Conservation (phyloP, 2,329 filamentous ascomycete species). For the Colletotrichum abscissum region DNA sequence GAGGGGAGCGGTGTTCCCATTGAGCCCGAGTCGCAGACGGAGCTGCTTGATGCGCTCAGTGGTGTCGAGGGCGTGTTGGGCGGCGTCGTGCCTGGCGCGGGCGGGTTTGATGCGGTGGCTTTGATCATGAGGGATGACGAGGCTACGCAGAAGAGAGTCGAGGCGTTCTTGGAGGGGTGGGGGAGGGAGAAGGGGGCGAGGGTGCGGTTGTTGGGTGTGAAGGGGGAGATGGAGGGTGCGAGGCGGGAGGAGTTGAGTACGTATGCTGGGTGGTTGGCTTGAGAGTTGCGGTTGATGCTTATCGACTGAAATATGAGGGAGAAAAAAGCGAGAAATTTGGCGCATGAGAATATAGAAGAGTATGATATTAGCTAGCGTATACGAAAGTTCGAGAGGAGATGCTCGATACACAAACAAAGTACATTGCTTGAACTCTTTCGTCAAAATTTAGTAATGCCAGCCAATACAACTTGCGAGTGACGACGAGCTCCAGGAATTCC, state of each 20-base stretch:
- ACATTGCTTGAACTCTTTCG: too few species aligned
- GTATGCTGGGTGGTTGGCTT: constrained; percentile 57
- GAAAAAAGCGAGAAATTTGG: neutral
- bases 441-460: too few species aligned
- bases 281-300: neutral
- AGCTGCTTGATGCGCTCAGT: constrained; percentile 81
- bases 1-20: constrained; percentile 81
- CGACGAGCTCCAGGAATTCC: too few species aligned
- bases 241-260: constrained; percentile 56
- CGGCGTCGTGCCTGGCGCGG: constrained; percentile 93
- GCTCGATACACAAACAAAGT: too few species aligned
- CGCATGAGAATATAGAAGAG: neutral
- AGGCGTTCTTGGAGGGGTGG: constrained; percentile 74
- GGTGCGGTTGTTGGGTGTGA: constrained; percentile 76
- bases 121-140: constrained; percentile 81
- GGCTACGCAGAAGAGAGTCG: constrained; percentile 70
- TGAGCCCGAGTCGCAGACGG: constrained; percentile 87
- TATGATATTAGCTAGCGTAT: neutral
- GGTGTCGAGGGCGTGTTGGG: constrained; percentile 83
- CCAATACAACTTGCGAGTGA: too few species aligned
- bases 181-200: constrained; percentile 66
- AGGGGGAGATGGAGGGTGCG: constrained; percentile 78
- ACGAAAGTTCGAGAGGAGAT: neutral
- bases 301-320: neutral
- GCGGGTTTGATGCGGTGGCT: constrained; percentile 91